Conservation (phyloP, 495 filamentous ascomycete genomes). For the Aspergillus olivimuriae region DNA sequence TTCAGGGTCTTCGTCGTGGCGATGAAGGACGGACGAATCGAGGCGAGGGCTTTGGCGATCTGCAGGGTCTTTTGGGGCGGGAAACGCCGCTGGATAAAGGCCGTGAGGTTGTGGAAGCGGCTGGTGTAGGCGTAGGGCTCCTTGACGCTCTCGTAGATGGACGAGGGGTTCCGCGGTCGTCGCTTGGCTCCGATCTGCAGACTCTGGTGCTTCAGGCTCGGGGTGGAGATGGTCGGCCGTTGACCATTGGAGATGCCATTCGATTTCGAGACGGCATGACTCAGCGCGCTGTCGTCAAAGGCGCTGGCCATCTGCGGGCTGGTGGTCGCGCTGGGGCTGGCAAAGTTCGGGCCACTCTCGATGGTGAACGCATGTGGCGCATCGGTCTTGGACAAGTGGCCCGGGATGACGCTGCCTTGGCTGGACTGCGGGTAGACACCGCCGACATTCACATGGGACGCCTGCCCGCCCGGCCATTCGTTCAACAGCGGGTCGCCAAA, state of each 20-base stretch:
- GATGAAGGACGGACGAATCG: slow-evolving; percentile 89
- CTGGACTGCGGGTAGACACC: slow-evolving; percentile 31
- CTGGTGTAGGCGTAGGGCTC: slow-evolving; percentile 85
- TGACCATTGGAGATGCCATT: slow-evolving; percentile 31
- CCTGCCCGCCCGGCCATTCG: slow-evolving; percentile 38
- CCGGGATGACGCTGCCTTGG: slow-evolving; percentile 34
- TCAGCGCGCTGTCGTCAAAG: slow-evolving; percentile 33
- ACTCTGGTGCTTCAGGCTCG: slow-evolving; percentile 41
- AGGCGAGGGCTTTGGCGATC: slow-evolving; percentile 80
- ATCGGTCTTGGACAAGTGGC: slow-evolving; percentile 41
- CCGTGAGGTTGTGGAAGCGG: slow-evolving; percentile 83
- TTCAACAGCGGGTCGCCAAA: slow-evolving; percentile 43
- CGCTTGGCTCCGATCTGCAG: slow-evolving; percentile 42
- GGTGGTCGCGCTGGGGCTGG: slow-evolving; percentile 50
- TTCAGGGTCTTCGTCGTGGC: slow-evolving; percentile 77
- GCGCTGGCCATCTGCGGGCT: slow-evolving; percentile 42
- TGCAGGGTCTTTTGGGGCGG: slow-evolving; percentile 57
- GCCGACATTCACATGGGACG: slow-evolving; percentile 36
- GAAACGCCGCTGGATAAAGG: slow-evolving; percentile 75
- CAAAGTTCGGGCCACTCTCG: slow-evolving; percentile 54
- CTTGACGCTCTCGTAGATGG: slow-evolving; percentile 82
- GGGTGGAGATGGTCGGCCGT: slow-evolving; percentile 37
- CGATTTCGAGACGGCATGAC: slow-evolving; percentile 19
- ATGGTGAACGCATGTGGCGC: slow-evolving; percentile 67
- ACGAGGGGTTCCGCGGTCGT: slow-evolving; percentile 66